These are phyloP conservation scores for Ophiostoma tasmaniense DNA, from an alignment of 2,329 filamentous ascomycete genomes.

Conservation along the genomic window DNA sequence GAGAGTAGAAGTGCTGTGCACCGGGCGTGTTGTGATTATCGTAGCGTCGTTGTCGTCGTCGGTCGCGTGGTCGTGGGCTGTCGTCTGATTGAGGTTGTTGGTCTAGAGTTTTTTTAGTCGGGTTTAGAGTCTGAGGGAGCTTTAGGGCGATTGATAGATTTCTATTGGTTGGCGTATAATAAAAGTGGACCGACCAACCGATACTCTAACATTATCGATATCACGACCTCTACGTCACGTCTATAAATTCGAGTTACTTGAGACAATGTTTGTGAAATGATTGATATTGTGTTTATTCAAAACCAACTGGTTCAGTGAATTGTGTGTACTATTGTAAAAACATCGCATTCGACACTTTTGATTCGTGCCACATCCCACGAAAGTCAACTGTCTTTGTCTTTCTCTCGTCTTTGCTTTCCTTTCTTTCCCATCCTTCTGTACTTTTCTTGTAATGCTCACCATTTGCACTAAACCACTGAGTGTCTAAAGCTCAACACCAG, in stretches of 20 bases:
- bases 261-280: neutral
- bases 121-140: neutral
- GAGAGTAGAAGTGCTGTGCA: too few species aligned
- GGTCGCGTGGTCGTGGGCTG: neutral
- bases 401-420: neutral
- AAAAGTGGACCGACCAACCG: neutral
- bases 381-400: neutral
- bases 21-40: neutral
- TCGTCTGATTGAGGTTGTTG: neutral
- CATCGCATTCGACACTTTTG: neutral
- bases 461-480: neutral
- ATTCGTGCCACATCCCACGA: neutral
- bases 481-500: constrained; percentile 61
- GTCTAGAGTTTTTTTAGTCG: constrained; percentile 1
- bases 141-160: neutral
- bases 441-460: neutral
- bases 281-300: neutral
- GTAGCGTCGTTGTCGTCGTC: neutral
- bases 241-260: neutral
- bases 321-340: neutral
- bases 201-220: neutral
- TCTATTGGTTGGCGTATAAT: neutral
- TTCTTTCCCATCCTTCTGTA: neutral
- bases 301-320: too few species aligned
- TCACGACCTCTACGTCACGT: neutral